These are phyloP conservation scores for Trichophyton benhamiae DNA, from an alignment of 2,329 filamentous ascomycete genomes.

Conservation along the genomic window DNA sequence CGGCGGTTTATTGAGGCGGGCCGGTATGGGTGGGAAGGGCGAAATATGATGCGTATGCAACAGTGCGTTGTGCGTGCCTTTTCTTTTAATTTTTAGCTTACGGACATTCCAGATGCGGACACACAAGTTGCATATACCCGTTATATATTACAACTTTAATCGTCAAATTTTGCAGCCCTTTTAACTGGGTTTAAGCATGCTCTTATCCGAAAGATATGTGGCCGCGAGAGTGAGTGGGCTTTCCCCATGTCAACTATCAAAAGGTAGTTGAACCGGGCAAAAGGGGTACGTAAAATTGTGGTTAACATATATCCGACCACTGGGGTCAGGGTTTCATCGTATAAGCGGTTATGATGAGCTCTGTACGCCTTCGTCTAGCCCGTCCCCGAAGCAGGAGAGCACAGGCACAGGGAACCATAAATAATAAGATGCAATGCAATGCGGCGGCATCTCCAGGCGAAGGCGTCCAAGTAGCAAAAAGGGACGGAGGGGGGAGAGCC, in stretches of 20 bases:
- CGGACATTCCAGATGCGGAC: neutral
- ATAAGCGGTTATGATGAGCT: neutral
- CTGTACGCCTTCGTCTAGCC: neutral
- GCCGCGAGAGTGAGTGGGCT: neutral
- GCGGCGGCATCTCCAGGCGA: neutral
- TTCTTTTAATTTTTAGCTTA: neutral
- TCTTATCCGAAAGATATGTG: neutral
- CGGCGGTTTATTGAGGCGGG: neutral
- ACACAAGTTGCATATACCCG: neutral
- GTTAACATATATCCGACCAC: neutral
- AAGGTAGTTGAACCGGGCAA: neutral
- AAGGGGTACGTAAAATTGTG: neutral
- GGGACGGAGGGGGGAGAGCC: neutral
- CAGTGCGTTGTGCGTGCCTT: neutral
- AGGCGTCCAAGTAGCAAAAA: neutral
- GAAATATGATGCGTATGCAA: slow-evolving; percentile 2
- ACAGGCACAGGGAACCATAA: neutral
- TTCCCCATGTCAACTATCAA: neutral
- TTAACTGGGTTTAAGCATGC: neutral
- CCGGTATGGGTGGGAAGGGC: neutral
- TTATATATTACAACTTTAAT: slow-evolving; percentile 2
- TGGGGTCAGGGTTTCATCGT: neutral
- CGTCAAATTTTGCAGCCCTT: neutral
- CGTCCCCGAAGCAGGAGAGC: neutral
- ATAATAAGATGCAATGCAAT: neutral